phyloP scores from a whole-genome alignment of 106 monocot genomes.

The Dendrobium officinale region DNA sequence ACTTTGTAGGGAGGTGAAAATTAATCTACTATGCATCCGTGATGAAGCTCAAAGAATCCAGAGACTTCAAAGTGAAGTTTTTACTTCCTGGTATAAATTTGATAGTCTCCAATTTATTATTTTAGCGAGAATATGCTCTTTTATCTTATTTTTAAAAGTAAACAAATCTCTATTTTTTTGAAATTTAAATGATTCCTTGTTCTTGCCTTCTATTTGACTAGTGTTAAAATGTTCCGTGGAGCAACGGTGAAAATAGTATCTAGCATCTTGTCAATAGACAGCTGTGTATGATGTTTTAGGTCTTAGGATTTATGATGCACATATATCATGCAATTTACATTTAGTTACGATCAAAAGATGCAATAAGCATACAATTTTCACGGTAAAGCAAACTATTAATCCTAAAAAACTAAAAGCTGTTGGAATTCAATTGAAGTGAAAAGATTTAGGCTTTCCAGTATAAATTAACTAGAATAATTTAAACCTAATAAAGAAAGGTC shows the following conservation, averaged over 20 bases:
- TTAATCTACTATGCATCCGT: constrained; percentile 47
- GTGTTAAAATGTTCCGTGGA: neutral
- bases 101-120: neutral
- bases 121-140: neutral
- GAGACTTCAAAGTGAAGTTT: neutral
- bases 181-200: neutral
- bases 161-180: neutral
- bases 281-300: neutral
- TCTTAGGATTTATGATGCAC: neutral
- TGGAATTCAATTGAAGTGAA: too few species aligned
- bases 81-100: neutral
- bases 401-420: too few species aligned
- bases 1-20: constrained; percentile 65
- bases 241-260: neutral
- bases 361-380: too few species aligned
- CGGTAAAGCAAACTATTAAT: too few species aligned
- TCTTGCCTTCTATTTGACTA: neutral
- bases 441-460: too few species aligned
- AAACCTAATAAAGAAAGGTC: too few species aligned
- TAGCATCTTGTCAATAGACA: neutral
- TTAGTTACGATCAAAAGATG: too few species aligned
- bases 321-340: too few species aligned
- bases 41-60: constrained; percentile 61
- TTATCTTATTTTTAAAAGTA: neutral
- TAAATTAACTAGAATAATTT: too few species aligned